Base-by-base conservation (phyloP, 2,329 filamentous ascomycete genomes). In the Trichophyton schoenleinii region DNA sequence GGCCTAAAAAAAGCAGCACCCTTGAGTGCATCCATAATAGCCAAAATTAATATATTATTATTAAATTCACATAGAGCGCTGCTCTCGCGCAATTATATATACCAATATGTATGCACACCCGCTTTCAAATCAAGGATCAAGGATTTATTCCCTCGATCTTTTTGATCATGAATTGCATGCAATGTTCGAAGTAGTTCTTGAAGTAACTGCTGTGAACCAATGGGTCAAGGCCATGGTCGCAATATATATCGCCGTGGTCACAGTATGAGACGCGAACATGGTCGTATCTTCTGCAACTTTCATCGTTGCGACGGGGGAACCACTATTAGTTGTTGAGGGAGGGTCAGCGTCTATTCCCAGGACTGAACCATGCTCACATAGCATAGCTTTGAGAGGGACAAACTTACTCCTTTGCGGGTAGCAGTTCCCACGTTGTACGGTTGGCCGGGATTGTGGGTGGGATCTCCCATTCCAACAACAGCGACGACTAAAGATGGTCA, bases 171-270 rank as follows among this genome's bases (percentile, higher is more conserved):
- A 63, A 63, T 6, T 18, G 3, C 34, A 42, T 7, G 22, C 60
- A 58, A 13, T 44, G 46, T 9, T 49, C 7, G 34, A 38, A 25
- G 38, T 63, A 63, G 28, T 55, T 63, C 31, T 57, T 44, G 18
- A 62, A 57, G 57, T 63, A 63, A 15, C 38, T 25, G 11, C 57
- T 34, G 31, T 63, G 62, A n/a, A 63, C 62, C 9, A 8, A 11
- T 18, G 41, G 15, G n/a, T 58, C 49, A 11, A 22, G 9, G 9
- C 62, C 62, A 44, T 57, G 20, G 18, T 63, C 62, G 36, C 62
- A 63, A 38, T 58, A 60, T 9, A 63, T 41, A 34, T 63, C 62
- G 3, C 62, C 60, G 7, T 49, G 42, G 36, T 63, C 62, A 52
- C 62, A 63, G 44, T 60, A 63, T 6, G 62, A 63, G 8, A 58